phyloP scores from a whole-genome alignment of 306 rosid genomes.

The Begonia fuchsioides region DNA sequence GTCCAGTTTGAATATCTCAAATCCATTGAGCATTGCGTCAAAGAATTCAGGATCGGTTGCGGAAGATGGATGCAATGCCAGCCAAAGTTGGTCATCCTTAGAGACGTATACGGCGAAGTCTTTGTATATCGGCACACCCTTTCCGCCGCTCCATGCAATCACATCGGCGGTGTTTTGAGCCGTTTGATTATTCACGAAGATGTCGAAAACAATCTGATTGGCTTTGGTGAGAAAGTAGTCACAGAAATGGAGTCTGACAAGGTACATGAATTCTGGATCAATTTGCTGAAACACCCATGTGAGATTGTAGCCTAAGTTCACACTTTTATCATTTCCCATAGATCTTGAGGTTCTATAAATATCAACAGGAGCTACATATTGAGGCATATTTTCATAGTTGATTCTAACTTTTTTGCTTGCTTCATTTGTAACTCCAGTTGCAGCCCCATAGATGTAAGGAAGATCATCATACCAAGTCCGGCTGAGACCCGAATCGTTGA shows the following conservation, averaged over 20 bases:
- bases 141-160: slow-evolving; percentile 23
- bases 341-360: slow-evolving; percentile 25
- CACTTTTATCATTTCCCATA: slow-evolving; percentile 15
- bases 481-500: slow-evolving; percentile 25
- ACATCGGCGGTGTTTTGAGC: slow-evolving; percentile 19
- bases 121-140: slow-evolving; percentile 16
- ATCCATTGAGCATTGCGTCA: slow-evolving; percentile 25
- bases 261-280: slow-evolving; percentile 30
- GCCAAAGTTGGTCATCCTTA: slow-evolving; percentile 20
- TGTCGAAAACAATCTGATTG: slow-evolving; percentile 23
- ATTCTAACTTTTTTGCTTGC: slow-evolving; percentile 9
- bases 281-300: slow-evolving; percentile 34
- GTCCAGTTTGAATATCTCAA: slow-evolving; percentile 31
- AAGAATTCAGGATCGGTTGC: slow-evolving; percentile 13
- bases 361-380: slow-evolving; percentile 21
- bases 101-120: slow-evolving; percentile 15
- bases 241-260: slow-evolving; percentile 37
- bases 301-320: slow-evolving; percentile 20
- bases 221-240: slow-evolving; percentile 14
- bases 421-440: slow-evolving; percentile 13
- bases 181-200: slow-evolving; percentile 30
- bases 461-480: slow-evolving; percentile 34
- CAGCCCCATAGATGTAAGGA: slow-evolving; percentile 25
- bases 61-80: slow-evolving; percentile 19
- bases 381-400: slow-evolving; percentile 14